Evolutionary conservation across 164 flowering plant species (phyloP).

Genomic region (Aristolochia californica): DNA sequence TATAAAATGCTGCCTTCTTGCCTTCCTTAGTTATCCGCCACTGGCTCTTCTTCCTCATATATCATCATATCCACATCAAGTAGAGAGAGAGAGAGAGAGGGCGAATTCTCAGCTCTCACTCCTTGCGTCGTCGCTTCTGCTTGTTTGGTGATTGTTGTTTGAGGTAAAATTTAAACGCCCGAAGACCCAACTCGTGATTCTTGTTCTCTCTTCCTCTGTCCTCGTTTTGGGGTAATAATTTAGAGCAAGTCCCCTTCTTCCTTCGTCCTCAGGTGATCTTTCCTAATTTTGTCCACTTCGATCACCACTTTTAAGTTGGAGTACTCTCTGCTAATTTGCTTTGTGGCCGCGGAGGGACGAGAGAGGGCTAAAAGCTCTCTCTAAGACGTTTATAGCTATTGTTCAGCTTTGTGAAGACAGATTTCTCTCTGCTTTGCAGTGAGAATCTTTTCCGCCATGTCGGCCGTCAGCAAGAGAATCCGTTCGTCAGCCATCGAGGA

Average conservation of each 20-base stretch:
- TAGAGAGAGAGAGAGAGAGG: background rate
- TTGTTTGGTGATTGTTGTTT: too few relatives aligned
- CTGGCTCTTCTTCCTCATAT: slow-evolving; percentile 3
- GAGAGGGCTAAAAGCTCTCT: background rate
- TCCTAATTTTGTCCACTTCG: background rate
- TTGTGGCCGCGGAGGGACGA: background rate
- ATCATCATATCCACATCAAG: background rate
- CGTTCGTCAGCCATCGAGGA: slow-evolving; percentile 16
- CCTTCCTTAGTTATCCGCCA: slow-evolving; percentile 18
- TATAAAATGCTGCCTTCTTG: slow-evolving; percentile 34
- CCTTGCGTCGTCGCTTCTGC: too few relatives aligned
- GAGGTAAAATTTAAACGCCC: too few relatives aligned
- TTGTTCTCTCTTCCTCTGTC: too few relatives aligned
- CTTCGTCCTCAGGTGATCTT: background rate
- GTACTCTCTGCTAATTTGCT: background rate
- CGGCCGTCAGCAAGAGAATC: slow-evolving; percentile 12
- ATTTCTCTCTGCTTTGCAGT: too few relatives aligned
- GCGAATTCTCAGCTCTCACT: too few relatives aligned
- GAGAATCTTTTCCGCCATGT: slow-evolving; percentile 27
- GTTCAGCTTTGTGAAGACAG: background rate
- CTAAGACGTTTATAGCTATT: background rate
- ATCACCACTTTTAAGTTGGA: background rate
- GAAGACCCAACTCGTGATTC: too few relatives aligned
- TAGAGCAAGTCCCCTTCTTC: background rate
- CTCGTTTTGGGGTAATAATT: too few relatives aligned